phyloP scores from a whole-genome alignment of 2,329 filamentous ascomycete species.

The Cryphonectria parasitica region DNA sequence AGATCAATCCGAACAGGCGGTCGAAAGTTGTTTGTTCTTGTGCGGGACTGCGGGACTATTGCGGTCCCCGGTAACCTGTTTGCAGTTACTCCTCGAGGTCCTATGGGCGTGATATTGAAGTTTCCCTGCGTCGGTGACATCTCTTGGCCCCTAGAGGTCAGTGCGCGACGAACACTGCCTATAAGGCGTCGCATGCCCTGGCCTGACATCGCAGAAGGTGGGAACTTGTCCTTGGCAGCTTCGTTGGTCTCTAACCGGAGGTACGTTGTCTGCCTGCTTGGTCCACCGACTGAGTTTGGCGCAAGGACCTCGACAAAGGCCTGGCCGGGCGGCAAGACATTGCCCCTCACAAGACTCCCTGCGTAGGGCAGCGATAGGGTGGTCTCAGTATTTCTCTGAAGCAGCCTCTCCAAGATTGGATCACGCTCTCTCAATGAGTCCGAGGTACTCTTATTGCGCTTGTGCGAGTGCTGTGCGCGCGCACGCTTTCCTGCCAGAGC shows the following conservation, averaged over 20 bases:
- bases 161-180: constrained; percentile 79
- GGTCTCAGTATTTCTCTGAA: constrained; percentile 60
- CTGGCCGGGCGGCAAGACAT: constrained; percentile 79
- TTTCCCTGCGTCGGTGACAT: constrained; percentile 50
- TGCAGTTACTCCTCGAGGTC: constrained; percentile 56
- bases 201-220: constrained; percentile 63
- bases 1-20: constrained; percentile 75
- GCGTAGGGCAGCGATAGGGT: constrained; percentile 69
- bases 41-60: constrained; percentile 59
- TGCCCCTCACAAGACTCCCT: constrained; percentile 85
- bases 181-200: constrained; percentile 86
- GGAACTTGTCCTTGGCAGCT: constrained; percentile 47
- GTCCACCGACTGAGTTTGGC: constrained; percentile 50
- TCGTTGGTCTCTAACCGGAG: constrained; percentile 48
- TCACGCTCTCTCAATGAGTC: constrained; percentile 78
- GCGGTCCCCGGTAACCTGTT: constrained; percentile 64
- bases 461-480: constrained; percentile 64
- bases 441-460: constrained; percentile 84
- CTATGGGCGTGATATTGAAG: constrained; percentile 54
- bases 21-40: constrained; percentile 47
- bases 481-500: constrained; percentile 62
- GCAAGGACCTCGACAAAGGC: constrained; percentile 74
- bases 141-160: constrained; percentile 64
- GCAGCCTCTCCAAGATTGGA: constrained; percentile 48
- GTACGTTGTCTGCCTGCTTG: constrained; percentile 58